Conservation (phyloP, 768 basidiomycete genomes). For the Termitomyces sp. region DNA sequence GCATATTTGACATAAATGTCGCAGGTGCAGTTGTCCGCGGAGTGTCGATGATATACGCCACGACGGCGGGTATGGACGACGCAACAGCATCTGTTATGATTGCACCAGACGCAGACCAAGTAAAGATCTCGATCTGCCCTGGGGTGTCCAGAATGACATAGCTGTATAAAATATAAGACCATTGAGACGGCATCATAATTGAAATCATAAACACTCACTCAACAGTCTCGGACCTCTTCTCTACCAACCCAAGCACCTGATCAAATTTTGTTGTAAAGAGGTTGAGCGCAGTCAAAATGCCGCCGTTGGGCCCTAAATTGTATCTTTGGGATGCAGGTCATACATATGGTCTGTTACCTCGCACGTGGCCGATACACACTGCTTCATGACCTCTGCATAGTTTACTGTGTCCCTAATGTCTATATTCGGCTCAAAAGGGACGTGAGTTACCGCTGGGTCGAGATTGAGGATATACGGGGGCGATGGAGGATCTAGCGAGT, state of each 20-base stretch:
- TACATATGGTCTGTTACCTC: constrained; percentile 16
- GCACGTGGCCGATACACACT: constrained; percentile 58
- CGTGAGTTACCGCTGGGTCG: constrained; percentile 89
- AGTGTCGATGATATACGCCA: constrained; percentile 97
- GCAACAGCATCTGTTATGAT: constrained; percentile 98
- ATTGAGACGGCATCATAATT: neutral
- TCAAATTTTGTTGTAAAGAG: constrained; percentile 99
- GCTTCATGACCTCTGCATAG: constrained; percentile 99
- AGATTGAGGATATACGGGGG: constrained; percentile 97
- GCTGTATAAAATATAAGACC: constrained; percentile 35
- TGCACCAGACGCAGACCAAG: constrained; percentile 98
- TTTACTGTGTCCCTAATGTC: constrained; percentile 98
- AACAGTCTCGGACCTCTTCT: constrained; percentile 83
- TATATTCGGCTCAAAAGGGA: constrained; percentile 95
- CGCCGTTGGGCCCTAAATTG: constrained; percentile 97
- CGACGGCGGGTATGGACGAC: constrained; percentile 86
- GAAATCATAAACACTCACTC: constrained; percentile 57
- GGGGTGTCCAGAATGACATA: constrained; percentile 96
- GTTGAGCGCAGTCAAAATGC: constrained; percentile 95
- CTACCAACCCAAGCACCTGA: constrained; percentile 88
- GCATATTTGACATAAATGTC: constrained; percentile 99
- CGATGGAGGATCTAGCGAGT: constrained; percentile 56
- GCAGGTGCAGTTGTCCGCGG: constrained; percentile 92
- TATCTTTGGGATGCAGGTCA: constrained; percentile 56
- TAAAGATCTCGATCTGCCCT: constrained; percentile 99